phyloP scores from a whole-genome alignment of 208 protist genomes.

The Leishmania gerbilli region DNA sequence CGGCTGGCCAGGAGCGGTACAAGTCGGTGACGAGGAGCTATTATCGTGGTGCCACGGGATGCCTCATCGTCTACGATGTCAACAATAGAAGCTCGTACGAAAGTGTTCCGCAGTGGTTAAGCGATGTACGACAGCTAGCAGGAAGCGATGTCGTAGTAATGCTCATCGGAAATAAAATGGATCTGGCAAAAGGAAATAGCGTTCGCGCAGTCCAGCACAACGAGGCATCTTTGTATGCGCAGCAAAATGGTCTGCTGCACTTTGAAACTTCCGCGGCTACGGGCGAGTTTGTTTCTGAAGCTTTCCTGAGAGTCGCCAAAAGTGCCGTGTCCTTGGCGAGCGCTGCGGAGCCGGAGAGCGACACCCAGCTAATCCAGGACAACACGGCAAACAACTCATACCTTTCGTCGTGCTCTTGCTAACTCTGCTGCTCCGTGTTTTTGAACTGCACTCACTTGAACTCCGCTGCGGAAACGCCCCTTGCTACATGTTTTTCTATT shows the following conservation, averaged over 20 bases:
- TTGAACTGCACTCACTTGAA: not conserved
- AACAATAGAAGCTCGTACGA: constrained; percentile 95
- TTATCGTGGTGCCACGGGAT: constrained; percentile 98
- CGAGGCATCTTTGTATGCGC: constrained; percentile 93
- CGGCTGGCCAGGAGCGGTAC: constrained; percentile 98
- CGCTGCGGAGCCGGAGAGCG: not conserved
- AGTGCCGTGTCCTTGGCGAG: constrained; percentile 23
- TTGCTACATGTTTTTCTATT: not conserved
- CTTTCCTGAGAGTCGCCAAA: constrained; percentile 90
- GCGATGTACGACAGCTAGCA: constrained; percentile 93
- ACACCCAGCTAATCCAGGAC: not conserved
- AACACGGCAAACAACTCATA: constrained; percentile 2
- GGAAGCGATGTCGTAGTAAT: constrained; percentile 89
- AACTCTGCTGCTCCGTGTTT: not conserved
- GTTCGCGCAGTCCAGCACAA: constrained; percentile 92
- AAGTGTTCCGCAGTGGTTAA: constrained; percentile 96
- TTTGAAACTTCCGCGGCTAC: constrained; percentile 92
- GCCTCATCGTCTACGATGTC: constrained; percentile 99
- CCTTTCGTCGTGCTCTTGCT: constrained; percentile 22
- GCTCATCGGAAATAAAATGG: constrained; percentile 94
- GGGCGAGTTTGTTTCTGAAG: constrained; percentile 94
- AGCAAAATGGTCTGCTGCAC: constrained; percentile 88
- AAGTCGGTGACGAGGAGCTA: constrained; percentile 96
- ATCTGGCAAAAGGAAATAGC: constrained; percentile 70
- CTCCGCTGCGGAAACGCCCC: not conserved